Percentiles rank a stretch among this genome's conserved stretches.
Conservation (phyloP, 139 green algal genomes). For the Picochlorum costavermella region DNA sequence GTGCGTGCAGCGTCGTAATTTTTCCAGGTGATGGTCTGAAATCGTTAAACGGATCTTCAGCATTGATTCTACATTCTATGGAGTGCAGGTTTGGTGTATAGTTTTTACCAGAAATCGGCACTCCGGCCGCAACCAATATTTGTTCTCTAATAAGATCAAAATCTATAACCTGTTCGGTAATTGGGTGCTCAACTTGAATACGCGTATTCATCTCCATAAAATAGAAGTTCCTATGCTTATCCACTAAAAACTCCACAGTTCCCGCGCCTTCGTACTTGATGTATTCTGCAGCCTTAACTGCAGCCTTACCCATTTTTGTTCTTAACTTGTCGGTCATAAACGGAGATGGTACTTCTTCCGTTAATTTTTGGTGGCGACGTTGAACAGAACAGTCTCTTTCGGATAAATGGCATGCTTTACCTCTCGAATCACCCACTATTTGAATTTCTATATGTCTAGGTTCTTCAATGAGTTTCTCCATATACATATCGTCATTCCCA, state of each 20-base stretch:
- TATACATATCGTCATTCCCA: conserved; percentile 90
- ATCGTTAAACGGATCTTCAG: too few species aligned
- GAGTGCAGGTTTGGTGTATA: too few species aligned
- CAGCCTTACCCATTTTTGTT: conserved; percentile 50
- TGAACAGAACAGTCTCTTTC: conserved; percentile 96
- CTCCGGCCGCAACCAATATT: conserved; percentile 79
- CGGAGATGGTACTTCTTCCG: conserved; percentile 74
- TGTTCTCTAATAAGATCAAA: conserved; percentile 89
- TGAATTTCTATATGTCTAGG: conserved; percentile 76
- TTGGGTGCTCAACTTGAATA: conserved; percentile 94
- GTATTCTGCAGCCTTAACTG: conserved; percentile 64
- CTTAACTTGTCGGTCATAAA: conserved; percentile 39
- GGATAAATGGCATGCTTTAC: conserved; percentile 91
- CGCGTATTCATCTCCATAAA: conserved; percentile 97
- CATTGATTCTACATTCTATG: too few species aligned
- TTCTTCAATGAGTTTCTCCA: conserved; percentile 89
- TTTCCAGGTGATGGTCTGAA: too few species aligned
- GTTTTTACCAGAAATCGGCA: too few species aligned
- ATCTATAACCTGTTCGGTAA: conserved; percentile 91
- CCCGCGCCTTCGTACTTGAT: conserved; percentile 74
- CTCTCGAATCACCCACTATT: conserved; percentile 86
- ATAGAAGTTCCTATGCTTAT: conserved; percentile 80
- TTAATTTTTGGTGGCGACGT: conserved; percentile 94
- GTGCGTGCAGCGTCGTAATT: too few species aligned
- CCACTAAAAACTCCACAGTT: conserved; percentile 98